phyloP scores from a whole-genome alignment of 2,329 filamentous ascomycete species.

The Orbilia blumenaviensis region DNA sequence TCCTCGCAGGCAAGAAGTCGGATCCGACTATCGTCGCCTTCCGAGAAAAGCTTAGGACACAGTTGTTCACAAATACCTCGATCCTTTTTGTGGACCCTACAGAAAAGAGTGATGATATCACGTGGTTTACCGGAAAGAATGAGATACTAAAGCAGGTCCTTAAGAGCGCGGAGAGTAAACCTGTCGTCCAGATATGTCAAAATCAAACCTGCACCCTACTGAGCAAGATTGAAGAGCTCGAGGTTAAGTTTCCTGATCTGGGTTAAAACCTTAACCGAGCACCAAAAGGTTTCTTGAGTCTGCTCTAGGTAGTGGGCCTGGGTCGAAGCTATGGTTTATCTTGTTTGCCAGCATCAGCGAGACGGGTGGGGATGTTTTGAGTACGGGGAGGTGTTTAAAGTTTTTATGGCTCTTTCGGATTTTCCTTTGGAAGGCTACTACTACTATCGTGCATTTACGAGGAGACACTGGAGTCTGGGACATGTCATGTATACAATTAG shows the following conservation, averaged over 20 bases:
- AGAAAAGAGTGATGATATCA: conserved; percentile 53
- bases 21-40: conserved; percentile 61
- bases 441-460: conserved; percentile 44
- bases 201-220: conserved; percentile 63
- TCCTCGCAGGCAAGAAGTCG: conserved; percentile 62
- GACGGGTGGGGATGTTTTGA: conserved; percentile 5
- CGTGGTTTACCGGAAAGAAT: conserved; percentile 67
- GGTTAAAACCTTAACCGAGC: conserved; percentile 30
- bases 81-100: conserved; percentile 56
- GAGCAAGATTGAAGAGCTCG: conserved; percentile 57
- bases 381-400: not conserved
- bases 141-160: conserved; percentile 62
- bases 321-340: conserved; percentile 3
- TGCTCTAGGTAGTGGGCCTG: too few species aligned
- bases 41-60: conserved; percentile 61
- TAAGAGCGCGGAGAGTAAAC: conserved; percentile 59
- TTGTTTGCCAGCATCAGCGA: conserved; percentile 25
- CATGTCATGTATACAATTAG: conserved; percentile 22
- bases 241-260: conserved; percentile 56
- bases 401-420: not conserved
- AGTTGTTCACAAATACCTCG: conserved; percentile 56
- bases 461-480: conserved; percentile 49
- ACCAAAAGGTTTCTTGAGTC: not conserved
- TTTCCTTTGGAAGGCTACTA: conserved; percentile 10
- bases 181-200: conserved; percentile 65